phyloP scores from a whole-genome alignment of 768 basidiomycete species.

The Leucocoprinus leucothites region DNA sequence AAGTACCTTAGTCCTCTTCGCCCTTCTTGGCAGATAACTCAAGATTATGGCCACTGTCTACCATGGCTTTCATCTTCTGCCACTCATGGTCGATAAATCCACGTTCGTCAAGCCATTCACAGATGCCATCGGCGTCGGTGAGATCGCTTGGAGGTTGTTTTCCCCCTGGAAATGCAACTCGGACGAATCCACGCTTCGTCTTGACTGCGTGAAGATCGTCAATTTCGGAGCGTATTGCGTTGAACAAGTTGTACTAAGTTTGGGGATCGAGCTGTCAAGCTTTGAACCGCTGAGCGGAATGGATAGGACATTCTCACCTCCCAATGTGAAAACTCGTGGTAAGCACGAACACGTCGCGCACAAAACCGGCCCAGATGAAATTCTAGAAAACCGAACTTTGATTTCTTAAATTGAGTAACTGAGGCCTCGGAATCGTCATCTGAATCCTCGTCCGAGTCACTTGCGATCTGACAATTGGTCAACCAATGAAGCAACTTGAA shows the following conservation, averaged over 20 bases:
- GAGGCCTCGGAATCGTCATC: slow-evolving; percentile 14
- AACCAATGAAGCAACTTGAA: neutral
- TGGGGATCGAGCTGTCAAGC: no score
- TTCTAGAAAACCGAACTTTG: slow-evolving; percentile 22
- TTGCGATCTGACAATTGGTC: slow-evolving; percentile 1
- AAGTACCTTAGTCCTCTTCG: slow-evolving; percentile 31
- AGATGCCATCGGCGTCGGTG: slow-evolving; percentile 71
- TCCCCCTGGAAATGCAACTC: slow-evolving; percentile 53
- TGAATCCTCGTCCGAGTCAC: slow-evolving; percentile 14
- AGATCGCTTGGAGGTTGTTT: slow-evolving; percentile 63
- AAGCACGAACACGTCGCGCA: slow-evolving; percentile 62
- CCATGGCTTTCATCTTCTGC: slow-evolving; percentile 67
- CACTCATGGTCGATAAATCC: slow-evolving; percentile 66
- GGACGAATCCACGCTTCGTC: slow-evolving; percentile 47
- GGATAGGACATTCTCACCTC: slow-evolving; percentile 50
- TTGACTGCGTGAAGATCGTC: slow-evolving; percentile 41
- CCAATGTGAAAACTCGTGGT: slow-evolving; percentile 78
- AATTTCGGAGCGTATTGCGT: slow-evolving; percentile 54
- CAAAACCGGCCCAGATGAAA: slow-evolving; percentile 81
- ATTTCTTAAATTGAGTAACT: slow-evolving; percentile 1
- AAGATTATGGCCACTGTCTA: slow-evolving; percentile 68
- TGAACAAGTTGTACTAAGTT: slow-evolving; percentile 62
- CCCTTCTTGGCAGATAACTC: slow-evolving; percentile 49
- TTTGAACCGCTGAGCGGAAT: neutral
- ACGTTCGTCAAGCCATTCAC: slow-evolving; percentile 77